Evolutionary conservation across 495 filamentous ascomycete species (phyloP).

Genomic region (Talaromyces wortmannii): DNA sequence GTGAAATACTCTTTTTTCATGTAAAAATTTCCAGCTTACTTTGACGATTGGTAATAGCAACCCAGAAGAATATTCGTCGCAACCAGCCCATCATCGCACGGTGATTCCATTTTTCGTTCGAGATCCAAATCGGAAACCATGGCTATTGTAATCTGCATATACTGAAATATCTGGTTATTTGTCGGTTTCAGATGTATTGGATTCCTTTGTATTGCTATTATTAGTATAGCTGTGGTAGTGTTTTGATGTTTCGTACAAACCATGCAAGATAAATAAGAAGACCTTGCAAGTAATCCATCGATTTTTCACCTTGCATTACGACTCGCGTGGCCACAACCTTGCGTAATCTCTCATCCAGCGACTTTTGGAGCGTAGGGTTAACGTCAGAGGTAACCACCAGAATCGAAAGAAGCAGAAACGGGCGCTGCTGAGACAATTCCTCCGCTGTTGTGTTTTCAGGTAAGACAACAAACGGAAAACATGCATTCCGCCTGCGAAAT

Average conservation of each 20-base stretch:
- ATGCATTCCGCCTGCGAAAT: not conserved
- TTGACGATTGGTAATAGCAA: not conserved
- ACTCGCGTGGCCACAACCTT: not conserved
- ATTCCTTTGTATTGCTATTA: not conserved
- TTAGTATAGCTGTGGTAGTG: not conserved
- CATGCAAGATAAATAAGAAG: constrained; percentile 33
- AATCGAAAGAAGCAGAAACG: not conserved
- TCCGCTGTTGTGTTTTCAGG: not conserved
- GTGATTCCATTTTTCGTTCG: not conserved
- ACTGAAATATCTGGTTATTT: constrained; percentile 2
- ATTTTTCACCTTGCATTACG: constrained; percentile 24
- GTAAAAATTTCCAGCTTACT: not conserved
- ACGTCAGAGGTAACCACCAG: not conserved
- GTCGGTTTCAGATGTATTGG: not conserved
- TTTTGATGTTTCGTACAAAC: constrained; percentile 8
- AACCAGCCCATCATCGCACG: not conserved
- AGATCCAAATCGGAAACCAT: constrained; percentile 2
- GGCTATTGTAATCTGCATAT: not conserved
- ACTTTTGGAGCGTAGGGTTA: not conserved
- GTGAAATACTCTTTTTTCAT: not conserved
- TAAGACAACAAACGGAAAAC: constrained; percentile 1
- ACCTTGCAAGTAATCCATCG: constrained; percentile 31
- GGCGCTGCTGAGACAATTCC: not conserved
- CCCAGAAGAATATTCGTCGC: not conserved
- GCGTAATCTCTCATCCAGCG: constrained; percentile 2